Evolutionary conservation across 805 yeast genomes (phyloP), one percentile per base, ranked within the genome.

Genomic region (Danielia oregonensis): DNA sequence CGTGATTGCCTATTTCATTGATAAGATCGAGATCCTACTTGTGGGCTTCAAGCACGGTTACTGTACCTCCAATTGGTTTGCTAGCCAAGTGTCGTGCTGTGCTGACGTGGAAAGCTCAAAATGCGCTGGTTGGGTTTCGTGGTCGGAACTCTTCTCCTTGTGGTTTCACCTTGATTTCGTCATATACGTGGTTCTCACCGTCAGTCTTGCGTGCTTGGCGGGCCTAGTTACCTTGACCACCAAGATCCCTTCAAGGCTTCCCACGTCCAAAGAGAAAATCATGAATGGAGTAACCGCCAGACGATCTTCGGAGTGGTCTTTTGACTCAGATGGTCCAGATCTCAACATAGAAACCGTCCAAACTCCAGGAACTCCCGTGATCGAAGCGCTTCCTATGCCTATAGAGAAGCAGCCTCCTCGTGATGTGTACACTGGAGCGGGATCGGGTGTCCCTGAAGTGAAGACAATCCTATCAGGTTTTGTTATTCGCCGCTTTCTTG

Each of bases 361-460:
- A 8, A 6, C 11, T n/a, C 8, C 26, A 6, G 25, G 19, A 11
- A 14, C n/a, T 5, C 7, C 18, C 6, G 17, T n/a, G 14, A 21
- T 13, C 15, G 24, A 18, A 2, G 4, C 17, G 21, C 7, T 10
- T 17, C 16, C 28, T 10, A 6, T 7, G 9, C 16, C 28, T 10
- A 6, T 7, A 19, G 9, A 19, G 22, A 19, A 19, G 9, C 23
- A 27, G 12, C 23, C 36, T 19, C 50, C 52, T 2, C 46, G 54
- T 28, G 40, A 42, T 4, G 49, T 75, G 48, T 76, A 74, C 47
- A 63, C 78, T 9, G 80, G 78, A 0, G 68, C 70, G 19, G 82
- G 82, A 3, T 71, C 78, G 12, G 82, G 82, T 4, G 81, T 76
- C 2, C 79, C 81, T 1, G 81, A 76, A 52, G 82, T 76, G 11